Evolutionary conservation across 495 filamentous ascomycete genomes (phyloP), one percentile per base, ranked within the genome.

Genomic region (Penicillium waksmanii): DNA sequence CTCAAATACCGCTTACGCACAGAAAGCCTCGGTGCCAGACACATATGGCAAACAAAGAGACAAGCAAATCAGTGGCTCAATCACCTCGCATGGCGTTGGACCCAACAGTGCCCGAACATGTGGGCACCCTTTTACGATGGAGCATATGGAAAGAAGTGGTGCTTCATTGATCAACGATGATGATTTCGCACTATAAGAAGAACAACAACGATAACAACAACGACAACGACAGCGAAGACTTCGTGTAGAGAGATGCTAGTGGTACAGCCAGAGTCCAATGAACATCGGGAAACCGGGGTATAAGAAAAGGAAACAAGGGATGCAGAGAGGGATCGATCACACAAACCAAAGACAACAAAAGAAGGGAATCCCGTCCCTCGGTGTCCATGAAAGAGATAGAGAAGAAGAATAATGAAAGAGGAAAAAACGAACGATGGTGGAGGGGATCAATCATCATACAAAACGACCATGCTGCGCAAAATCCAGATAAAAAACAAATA

Each of bases 231-330:
- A 40, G 60, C 56, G 53, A 55, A 57, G 34, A 60, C 57, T 57
- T 61, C 65, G 42, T 56, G 60, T 49, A 58, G 40, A 50, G 9
- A 33, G 49, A 51, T 66, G 61, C 60, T 68, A 68, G 55, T 75
- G 66, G 73, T 75, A 77, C 74, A 77, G 53, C 68, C 68, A 71
- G 68, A 63, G 68, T 71, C 68, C 68, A 64, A 69, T 68, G 47
- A 71, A 66, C 63, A 69, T 71, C 66, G 61, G 68, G 57, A 68
- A 66, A 69, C 68, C 67, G 64, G 72, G 66, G 67, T 70, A 72
- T 73, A 74, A 70, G 53, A 65, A 57, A 66, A 66, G 55, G 49
- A 57, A 66, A 66, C 61, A 54, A 54, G 44, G 35, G 36, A 48
- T 58, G 66, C 47, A 61, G 58, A 35, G 57, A 61, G 51, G 47